Conservation (phyloP, 768 basidiomycete genomes). For the Fomitopsis pulvina region DNA sequence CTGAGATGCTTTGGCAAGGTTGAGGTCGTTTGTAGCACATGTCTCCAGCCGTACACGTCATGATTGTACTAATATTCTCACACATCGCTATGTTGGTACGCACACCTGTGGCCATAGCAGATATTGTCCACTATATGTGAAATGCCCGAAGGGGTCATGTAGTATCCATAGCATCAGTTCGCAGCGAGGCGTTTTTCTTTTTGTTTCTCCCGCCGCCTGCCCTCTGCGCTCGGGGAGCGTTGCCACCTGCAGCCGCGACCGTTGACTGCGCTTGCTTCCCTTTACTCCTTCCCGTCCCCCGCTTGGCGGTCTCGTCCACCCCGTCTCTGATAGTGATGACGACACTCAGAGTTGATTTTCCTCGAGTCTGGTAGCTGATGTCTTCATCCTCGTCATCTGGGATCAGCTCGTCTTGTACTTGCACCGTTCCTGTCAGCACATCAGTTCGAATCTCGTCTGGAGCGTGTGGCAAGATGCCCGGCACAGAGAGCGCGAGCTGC, state of each 20-base stretch:
- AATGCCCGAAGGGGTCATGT: no score
- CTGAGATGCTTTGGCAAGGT: no score
- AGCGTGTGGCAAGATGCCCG: conserved; percentile 62
- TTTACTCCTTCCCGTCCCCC: not conserved
- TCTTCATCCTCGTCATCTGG: conserved; percentile 73
- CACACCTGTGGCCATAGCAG: no score
- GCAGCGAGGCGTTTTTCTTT: not conserved
- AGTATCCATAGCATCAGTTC: no score
- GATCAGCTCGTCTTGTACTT: conserved; percentile 72
- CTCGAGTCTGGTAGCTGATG: conserved; percentile 52
- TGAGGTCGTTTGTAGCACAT: no score
- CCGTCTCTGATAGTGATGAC: conserved; percentile 57
- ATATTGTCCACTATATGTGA: no score
- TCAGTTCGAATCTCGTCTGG: conserved; percentile 55
- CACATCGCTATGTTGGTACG: no score
- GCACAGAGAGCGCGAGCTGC: conserved; percentile 63
- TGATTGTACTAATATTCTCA: no score
- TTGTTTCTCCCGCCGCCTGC: not conserved
- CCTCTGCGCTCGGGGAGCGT: conserved; percentile 6
- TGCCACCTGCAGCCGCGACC: conserved; percentile 1
- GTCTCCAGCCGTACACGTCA: no score
- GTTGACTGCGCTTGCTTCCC: not conserved
- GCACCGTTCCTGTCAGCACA: conserved; percentile 61
- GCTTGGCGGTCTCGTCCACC: conserved; percentile 32
- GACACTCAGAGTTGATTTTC: conserved; percentile 63